Evolutionary conservation across 306 rosid genomes (phyloP).

Genomic region (Amphicarpaea edgeworthii): DNA sequence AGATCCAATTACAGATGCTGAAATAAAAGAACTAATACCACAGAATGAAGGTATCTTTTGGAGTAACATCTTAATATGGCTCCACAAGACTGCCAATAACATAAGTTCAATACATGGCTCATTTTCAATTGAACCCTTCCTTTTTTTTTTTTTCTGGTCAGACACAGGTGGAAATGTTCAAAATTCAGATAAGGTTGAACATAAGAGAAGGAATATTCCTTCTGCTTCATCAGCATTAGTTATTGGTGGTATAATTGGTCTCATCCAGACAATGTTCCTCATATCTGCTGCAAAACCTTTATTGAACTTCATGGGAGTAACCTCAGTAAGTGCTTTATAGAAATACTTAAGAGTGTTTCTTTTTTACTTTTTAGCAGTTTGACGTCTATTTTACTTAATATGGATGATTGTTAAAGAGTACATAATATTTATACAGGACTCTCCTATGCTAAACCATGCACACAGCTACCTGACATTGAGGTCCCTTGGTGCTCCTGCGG

Average conservation of each 20-base stretch:
- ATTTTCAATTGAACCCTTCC: constrained; percentile 35
- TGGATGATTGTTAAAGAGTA: constrained; percentile 6
- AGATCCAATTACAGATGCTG: constrained; percentile 46
- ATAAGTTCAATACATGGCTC: neutral
- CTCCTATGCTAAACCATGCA: constrained; percentile 72
- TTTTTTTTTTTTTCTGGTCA: constrained; percentile 23
- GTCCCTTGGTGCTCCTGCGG: constrained; percentile 88
- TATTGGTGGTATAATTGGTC: constrained; percentile 75
- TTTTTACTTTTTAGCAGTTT: constrained; percentile 12
- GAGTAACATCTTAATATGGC: constrained; percentile 13
- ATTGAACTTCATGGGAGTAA: constrained; percentile 74
- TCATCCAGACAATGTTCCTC: constrained; percentile 71
- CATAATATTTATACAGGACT: constrained; percentile 63
- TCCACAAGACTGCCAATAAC: neutral
- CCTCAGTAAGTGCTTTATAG: constrained; percentile 58
- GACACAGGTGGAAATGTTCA: constrained; percentile 49
- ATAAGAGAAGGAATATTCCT: constrained; percentile 63
- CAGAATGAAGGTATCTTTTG: constrained; percentile 48
- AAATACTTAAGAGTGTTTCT: neutral
- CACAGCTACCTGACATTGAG: constrained; percentile 70
- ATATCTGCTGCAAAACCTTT: constrained; percentile 74
- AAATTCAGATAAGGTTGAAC: constrained; percentile 45
- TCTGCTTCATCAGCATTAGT: constrained; percentile 87
- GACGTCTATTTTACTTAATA: neutral
- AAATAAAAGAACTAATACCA: constrained; percentile 57